Conservation (phyloP, 1,139 yeast species). For the Scheffersomyces insectosa region DNA sequence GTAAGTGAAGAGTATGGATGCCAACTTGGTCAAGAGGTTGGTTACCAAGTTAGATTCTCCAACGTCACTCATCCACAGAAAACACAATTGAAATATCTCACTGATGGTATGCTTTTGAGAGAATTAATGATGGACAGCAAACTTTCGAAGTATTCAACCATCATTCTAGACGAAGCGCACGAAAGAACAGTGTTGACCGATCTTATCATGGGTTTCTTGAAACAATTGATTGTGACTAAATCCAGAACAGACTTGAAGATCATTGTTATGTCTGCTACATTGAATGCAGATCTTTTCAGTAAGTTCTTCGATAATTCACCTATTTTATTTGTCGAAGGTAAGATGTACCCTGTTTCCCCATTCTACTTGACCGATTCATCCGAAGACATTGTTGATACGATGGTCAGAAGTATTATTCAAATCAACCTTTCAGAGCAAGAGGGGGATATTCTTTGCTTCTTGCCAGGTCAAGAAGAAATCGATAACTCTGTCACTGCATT, state of each 20-base stretch:
- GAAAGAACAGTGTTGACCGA: slow-evolving; percentile 94
- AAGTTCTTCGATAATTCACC: slow-evolving; percentile 77
- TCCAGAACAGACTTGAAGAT: slow-evolving; percentile 58
- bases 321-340: slow-evolving; percentile 83
- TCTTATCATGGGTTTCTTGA: slow-evolving; percentile 82
- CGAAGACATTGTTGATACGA: slow-evolving; percentile 82
- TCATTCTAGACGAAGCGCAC: slow-evolving; percentile 96
- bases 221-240: slow-evolving; percentile 53
- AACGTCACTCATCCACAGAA: slow-evolving; percentile 34
- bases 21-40: slow-evolving; percentile 77
- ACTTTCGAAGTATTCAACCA: slow-evolving; percentile 65
- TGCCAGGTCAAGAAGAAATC: slow-evolving; percentile 97
- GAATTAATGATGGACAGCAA: slow-evolving; percentile 79
- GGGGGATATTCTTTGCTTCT: slow-evolving; percentile 87
- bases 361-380: slow-evolving; percentile 58
- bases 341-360: slow-evolving; percentile 80
- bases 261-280: slow-evolving; percentile 90
- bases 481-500: slow-evolving; percentile 76
- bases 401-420: slow-evolving; percentile 74
- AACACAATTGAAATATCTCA: slow-evolving; percentile 79
- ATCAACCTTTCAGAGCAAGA: slow-evolving; percentile 73
- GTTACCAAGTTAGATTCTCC: slow-evolving; percentile 87
- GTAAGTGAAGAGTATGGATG: slow-evolving; percentile 89
- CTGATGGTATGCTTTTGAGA: slow-evolving; percentile 96
- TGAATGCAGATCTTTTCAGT: slow-evolving; percentile 89